Conservation (phyloP, 2,329 filamentous ascomycete genomes). For the Fusarium protoensiforme region DNA sequence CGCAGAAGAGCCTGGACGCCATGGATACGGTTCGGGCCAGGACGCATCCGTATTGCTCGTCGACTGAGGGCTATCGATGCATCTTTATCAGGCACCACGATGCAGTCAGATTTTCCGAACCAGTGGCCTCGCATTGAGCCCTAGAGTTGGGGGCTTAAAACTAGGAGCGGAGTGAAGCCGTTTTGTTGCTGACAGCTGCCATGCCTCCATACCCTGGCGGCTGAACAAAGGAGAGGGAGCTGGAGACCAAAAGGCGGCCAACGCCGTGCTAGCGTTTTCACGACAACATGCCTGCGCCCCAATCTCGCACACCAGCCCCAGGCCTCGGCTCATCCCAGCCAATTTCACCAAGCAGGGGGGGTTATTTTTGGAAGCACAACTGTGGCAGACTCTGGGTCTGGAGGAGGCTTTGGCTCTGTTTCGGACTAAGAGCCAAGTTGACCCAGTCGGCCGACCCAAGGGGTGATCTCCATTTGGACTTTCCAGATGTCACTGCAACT, state of each 20-base stretch:
- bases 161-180: conserved; percentile 2
- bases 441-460: conserved; percentile 18
- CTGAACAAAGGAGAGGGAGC: background rate
- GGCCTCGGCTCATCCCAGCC: conserved; percentile 33
- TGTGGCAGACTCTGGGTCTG: conserved; percentile 31
- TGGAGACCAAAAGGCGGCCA: background rate
- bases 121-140: background rate
- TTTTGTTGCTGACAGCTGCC: conserved; percentile 1
- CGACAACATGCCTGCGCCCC: conserved; percentile 31
- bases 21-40: conserved; percentile 6
- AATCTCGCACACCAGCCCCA: conserved; percentile 25
- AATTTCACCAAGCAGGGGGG: conserved; percentile 32
- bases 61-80: background rate
- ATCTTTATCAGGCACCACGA: background rate
- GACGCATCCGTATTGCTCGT: background rate
- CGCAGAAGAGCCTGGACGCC: background rate
- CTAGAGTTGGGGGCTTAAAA: background rate
- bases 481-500: conserved; percentile 18
- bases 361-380: conserved; percentile 39
- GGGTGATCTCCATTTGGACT: conserved; percentile 24
- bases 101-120: conserved; percentile 8
- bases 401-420: conserved; percentile 20
- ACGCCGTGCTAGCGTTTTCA: conserved; percentile 10
- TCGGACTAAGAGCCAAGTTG: conserved; percentile 32
- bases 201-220: background rate